These are phyloP conservation scores for Auricularia auricula-judae DNA, from an alignment of 768 basidiomycete genomes.

Conservation along the genomic window DNA sequence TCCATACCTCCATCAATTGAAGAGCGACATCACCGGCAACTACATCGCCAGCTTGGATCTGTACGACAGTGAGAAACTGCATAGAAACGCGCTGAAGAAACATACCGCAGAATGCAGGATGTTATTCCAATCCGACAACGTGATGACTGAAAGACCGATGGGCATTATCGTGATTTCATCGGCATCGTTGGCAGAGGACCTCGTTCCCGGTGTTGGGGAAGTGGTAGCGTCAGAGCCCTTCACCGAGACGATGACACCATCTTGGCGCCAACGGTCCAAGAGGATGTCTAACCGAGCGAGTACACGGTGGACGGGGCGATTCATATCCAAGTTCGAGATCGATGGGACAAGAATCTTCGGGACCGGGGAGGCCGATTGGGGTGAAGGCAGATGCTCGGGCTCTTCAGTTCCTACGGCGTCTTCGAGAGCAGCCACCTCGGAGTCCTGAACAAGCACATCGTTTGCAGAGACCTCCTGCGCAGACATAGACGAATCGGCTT, in stretches of 20 bases:
- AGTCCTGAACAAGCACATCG: too few species aligned
- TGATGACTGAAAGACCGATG: conserved; percentile 29
- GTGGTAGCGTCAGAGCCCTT: background rate
- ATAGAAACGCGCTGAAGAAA: conserved; percentile 1
- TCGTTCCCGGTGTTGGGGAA: background rate
- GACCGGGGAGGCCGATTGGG: too few species aligned
- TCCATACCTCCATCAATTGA: conserved; percentile 39
- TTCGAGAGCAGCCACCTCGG: too few species aligned
- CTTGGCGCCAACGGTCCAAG: background rate
- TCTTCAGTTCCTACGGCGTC: too few species aligned
- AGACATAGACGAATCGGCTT: too few species aligned
- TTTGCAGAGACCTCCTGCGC: too few species aligned
- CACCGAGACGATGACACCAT: background rate
- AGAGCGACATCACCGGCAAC: conserved; percentile 39
- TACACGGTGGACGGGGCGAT: background rate
- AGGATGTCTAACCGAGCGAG: background rate
- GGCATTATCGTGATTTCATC: background rate
- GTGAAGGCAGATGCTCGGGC: too few species aligned
- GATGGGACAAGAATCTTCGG: background rate
- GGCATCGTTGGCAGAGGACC: conserved; percentile 18
- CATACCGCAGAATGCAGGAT: conserved; percentile 42
- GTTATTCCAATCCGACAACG: conserved; percentile 41
- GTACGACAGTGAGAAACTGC: background rate
- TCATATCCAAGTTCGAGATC: background rate
- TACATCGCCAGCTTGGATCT: conserved; percentile 40